These are phyloP conservation scores for Ceratocystis eucalypticola DNA, from an alignment of 2,329 filamentous ascomycete species.

Conservation along the genomic window DNA sequence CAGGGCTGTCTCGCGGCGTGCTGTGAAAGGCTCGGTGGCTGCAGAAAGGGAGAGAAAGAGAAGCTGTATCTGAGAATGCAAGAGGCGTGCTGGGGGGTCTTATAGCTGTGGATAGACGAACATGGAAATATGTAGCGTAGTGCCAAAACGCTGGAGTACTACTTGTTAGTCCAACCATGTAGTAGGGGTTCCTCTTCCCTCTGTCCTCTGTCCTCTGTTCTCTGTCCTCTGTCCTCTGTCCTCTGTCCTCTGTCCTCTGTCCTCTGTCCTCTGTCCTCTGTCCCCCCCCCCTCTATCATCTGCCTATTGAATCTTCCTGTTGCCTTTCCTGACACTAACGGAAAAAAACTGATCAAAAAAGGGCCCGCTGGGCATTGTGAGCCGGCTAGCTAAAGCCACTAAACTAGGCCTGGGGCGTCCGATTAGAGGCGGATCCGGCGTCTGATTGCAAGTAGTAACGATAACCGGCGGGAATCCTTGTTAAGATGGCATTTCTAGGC, in stretches of 20 bases:
- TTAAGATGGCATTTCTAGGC: background rate
- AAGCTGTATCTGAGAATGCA: background rate
- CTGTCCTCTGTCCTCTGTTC: no score
- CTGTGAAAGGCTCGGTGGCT: conserved; percentile 8
- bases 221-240: no score
- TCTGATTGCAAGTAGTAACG: background rate
- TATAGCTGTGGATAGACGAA: background rate
- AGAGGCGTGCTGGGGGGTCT: background rate
- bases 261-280: no score
- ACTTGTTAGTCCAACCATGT: background rate
- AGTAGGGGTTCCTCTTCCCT: background rate
- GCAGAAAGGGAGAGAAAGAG: background rate
- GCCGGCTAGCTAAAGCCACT: background rate
- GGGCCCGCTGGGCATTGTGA: background rate
- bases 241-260: no score
- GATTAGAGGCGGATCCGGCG: background rate
- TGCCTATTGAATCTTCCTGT: no score
- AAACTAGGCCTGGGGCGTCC: background rate
- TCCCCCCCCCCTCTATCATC: no score
- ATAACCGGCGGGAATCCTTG: background rate
- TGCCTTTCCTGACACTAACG: background rate
- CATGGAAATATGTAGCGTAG: background rate
- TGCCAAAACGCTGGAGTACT: background rate
- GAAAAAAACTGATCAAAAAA: background rate
- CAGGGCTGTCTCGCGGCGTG: background rate